These are phyloP conservation scores for Candida taoyuanica DNA, from an alignment of 805 yeast species.

Conservation along the genomic window DNA sequence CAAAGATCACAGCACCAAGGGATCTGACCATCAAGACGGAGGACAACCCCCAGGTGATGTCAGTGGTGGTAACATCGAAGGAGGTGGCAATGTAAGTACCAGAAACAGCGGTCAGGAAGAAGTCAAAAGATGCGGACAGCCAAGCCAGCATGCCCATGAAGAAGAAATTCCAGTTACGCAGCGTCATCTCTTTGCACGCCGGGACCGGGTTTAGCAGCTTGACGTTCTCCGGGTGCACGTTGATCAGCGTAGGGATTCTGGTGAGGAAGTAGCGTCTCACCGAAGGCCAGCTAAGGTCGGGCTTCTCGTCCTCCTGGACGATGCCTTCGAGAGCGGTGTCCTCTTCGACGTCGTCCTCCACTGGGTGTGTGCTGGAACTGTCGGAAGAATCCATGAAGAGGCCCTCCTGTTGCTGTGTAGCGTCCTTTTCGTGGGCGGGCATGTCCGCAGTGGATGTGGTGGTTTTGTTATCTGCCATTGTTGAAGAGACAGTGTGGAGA, in stretches of 20 bases:
- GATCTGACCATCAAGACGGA: constrained; percentile 68
- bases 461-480: too few species aligned
- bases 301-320: constrained; percentile 10
- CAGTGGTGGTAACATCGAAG: constrained; percentile 40
- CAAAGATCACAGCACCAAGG: constrained; percentile 65
- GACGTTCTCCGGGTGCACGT: constrained; percentile 20
- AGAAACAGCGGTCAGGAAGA: constrained; percentile 57
- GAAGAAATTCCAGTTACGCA: constrained; percentile 51
- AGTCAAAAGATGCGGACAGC: constrained; percentile 72
- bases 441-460: too few species aligned
- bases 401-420: not conserved
- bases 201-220: constrained; percentile 39
- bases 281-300: constrained; percentile 9
- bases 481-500: too few species aligned
- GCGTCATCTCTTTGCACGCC: constrained; percentile 34
- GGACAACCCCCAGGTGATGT: constrained; percentile 69
- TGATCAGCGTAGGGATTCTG: constrained; percentile 23
- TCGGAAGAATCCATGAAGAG: not conserved
- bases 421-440: not conserved
- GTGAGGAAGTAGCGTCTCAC: constrained; percentile 19
- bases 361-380: not conserved
- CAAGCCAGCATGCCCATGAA: constrained; percentile 57
- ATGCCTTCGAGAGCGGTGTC: constrained; percentile 2
- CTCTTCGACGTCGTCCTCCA: not conserved
- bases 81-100: constrained; percentile 48